A percentile compares a stretch with the other conserved stretches of the same genome.
These are phyloP conservation scores for Carex pumila DNA, from an alignment of 176 grass and related monocot species.

Conservation along the genomic window DNA sequence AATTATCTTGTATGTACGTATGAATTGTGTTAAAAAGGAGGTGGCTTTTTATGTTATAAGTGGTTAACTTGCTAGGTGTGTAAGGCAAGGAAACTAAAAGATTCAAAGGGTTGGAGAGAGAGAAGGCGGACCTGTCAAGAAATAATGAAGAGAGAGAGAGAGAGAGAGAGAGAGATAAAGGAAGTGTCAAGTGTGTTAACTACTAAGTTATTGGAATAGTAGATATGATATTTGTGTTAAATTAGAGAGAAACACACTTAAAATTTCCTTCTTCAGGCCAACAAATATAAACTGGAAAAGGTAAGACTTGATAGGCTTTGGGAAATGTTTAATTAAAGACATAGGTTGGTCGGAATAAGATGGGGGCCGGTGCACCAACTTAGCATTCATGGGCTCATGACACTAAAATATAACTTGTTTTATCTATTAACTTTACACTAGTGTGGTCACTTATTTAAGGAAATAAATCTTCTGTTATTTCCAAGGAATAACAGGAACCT, in stretches of 20 bases:
- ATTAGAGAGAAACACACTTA: neutral
- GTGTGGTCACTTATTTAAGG: neutral
- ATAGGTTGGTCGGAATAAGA: slow-evolving; percentile 19
- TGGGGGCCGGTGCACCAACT: slow-evolving; percentile 24
- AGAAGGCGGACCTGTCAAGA: slow-evolving; percentile 24
- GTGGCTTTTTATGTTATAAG: slow-evolving; percentile 18
- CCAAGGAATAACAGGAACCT: no score
- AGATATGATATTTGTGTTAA: slow-evolving; percentile 27
- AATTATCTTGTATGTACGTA: neutral
- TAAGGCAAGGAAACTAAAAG: slow-evolving; percentile 63
- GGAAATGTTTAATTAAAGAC: neutral
- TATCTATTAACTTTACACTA: neutral
- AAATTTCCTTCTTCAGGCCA: slow-evolving; percentile 18
- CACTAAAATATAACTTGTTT: neutral
- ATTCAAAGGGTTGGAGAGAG: slow-evolving; percentile 20
- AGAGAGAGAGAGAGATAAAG: neutral
- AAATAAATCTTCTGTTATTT: no score
- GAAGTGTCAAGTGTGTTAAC: neutral
- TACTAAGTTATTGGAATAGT: slow-evolving; percentile 7
- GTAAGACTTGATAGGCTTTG: neutral
- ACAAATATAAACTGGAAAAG: slow-evolving; percentile 22
- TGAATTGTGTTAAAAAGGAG: neutral
- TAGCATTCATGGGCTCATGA: neutral
- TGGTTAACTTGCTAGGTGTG: slow-evolving; percentile 50
- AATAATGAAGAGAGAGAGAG: slow-evolving; percentile 30